Base-by-base conservation (phyloP, 306 rosid genomes). In the Fragaria vesca region DNA sequence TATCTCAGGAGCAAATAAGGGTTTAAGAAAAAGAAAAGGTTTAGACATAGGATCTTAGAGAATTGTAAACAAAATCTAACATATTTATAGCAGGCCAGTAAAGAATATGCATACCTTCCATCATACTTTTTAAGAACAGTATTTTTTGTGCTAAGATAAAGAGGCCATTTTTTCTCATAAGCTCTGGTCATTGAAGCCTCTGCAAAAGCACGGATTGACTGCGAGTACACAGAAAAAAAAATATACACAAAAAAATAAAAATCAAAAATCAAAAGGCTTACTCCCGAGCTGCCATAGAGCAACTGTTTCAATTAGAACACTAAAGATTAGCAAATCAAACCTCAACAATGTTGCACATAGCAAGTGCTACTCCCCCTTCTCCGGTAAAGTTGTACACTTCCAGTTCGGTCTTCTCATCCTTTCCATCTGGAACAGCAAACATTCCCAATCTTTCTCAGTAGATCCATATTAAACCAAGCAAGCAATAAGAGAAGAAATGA, bases 331-430 rank as follows among this genome's bases (percentile, higher is more conserved):
- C 78, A 84, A 72, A 71, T 45, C 87, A 81, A 95, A 38, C 99
- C 99, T 95, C 99, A 54, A 93, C 97, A 4, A 97, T 93, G 79
- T 95, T 95, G 75, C 91, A 95, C 99, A 95, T 95, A 58, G 99
- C 84, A 84, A 93, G 57, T 30, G 97, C 85, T 76, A 95, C 97
- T 55, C 99, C 99, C 55, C 97, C 99, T 76, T 86, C 88, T 70
- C 98, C 99, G 0, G 86, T 95, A 73, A 95, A 93, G 84, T 95
- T 81, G 83, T 30, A 95, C 65, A 95, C 99, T 86, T 95, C 97
- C 12, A 88, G 55, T 76, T 91, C 99, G 11, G 88, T 89, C 85
- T 83, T 81, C 88, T 91, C 90, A 55, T 80, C 96, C 80, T 84
- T 76, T 71, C 97, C 91, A 38, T 38, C 42, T 6, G 97, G 91